Conservation (phyloP, 192 early-diverging fungal species). For the Coemansia sp. region DNA sequence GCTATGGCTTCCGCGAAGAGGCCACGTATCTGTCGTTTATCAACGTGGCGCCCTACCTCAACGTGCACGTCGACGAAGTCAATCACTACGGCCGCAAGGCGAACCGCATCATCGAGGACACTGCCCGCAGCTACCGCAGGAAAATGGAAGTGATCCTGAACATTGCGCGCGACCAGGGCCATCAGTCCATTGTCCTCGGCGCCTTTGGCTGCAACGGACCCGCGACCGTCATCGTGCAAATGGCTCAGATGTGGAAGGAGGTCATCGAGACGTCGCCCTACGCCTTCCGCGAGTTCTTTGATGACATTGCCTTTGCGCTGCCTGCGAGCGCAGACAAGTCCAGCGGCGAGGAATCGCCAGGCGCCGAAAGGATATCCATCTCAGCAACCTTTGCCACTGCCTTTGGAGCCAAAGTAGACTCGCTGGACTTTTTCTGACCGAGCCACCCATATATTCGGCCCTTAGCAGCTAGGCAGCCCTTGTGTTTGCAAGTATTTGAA, state of each 20-base stretch:
- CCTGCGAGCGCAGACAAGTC: slow-evolving; percentile 14
- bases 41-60: slow-evolving; percentile 47
- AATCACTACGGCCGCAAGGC: slow-evolving; percentile 47
- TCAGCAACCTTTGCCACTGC: slow-evolving; percentile 37
- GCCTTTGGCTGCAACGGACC: slow-evolving; percentile 51
- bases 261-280: slow-evolving; percentile 49
- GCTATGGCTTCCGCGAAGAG: slow-evolving; percentile 51
- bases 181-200: slow-evolving; percentile 45
- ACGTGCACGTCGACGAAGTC: slow-evolving; percentile 47
- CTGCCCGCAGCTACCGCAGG: slow-evolving; percentile 42
- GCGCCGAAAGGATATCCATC: slow-evolving; percentile 18
- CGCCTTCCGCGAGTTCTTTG: slow-evolving; percentile 53
- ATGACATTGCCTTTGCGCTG: slow-evolving; percentile 49
- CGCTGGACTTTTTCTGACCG: slow-evolving; percentile 49
- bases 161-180: slow-evolving; percentile 52
- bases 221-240: slow-evolving; percentile 18
- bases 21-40: slow-evolving; percentile 44
- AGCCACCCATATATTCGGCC: not conserved
- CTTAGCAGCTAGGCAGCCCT: not conserved
- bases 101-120: slow-evolving; percentile 45
- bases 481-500: too few relatives aligned
- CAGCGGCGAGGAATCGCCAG: slow-evolving; percentile 31
- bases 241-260: slow-evolving; percentile 53
- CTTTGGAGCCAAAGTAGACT: slow-evolving; percentile 44
- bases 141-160: slow-evolving; percentile 53